phyloP scores from a whole-genome alignment of 2,329 filamentous ascomycete species.

The Fusarium citri region DNA sequence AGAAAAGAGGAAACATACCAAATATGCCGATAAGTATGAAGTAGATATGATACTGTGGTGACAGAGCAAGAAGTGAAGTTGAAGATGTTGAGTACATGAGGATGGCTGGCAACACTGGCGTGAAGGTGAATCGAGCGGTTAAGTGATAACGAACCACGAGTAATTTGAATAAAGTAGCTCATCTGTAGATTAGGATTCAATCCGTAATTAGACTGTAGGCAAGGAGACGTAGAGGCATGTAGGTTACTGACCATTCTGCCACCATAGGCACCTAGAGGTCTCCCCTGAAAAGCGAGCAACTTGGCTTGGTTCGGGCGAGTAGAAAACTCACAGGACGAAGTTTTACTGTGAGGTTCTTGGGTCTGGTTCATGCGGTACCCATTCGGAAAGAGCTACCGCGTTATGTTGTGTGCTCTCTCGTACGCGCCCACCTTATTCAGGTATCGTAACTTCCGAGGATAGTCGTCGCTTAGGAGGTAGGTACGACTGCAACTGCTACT shows the following conservation, averaged over 20 bases:
- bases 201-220: background rate
- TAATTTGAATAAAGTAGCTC: background rate
- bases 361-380: background rate
- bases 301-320: too few relatives aligned
- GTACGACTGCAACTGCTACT: slow-evolving; percentile 10
- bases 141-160: background rate
- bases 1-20: slow-evolving; percentile 6
- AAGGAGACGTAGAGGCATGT: background rate
- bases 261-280: background rate
- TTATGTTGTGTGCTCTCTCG: slow-evolving; percentile 17
- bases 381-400: background rate
- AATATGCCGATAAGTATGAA: slow-evolving; percentile 1
- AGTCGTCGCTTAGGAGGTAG: background rate
- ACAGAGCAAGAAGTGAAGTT: slow-evolving; percentile 5
- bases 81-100: slow-evolving; percentile 22
- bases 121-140: slow-evolving; percentile 13
- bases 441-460: slow-evolving; percentile 22
- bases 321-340: background rate
- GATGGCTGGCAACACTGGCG: slow-evolving; percentile 33
- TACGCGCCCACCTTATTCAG: slow-evolving; percentile 1
- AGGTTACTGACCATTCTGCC: background rate
- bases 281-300: background rate
- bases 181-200: too few relatives aligned
- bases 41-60: background rate
- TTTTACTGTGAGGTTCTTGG: background rate